A percentile compares a stretch with the other conserved stretches of the same genome.
phyloP scores from a whole-genome alignment of 2,329 filamentous ascomycete species.

The Trichoderma lentiforme region DNA sequence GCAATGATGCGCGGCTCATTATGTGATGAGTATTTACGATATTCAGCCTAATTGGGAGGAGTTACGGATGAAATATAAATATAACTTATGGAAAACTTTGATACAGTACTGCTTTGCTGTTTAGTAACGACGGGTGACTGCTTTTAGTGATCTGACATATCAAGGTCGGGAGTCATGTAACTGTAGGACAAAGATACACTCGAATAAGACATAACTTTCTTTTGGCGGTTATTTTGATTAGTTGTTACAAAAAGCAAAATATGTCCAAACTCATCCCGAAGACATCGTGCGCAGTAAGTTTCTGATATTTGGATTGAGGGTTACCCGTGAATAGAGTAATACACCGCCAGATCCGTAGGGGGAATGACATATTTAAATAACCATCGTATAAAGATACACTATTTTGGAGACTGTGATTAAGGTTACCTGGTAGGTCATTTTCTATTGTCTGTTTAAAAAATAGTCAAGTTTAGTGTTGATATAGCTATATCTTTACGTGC shows the following conservation, averaged over 20 bases:
- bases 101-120: neutral
- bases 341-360: neutral
- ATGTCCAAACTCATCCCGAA: neutral
- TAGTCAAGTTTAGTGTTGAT: neutral
- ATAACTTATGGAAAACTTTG: neutral
- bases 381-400: neutral
- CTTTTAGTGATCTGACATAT: neutral
- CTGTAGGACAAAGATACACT: neutral
- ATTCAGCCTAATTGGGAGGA: rapidly evolving
- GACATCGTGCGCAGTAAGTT: rapidly evolving
- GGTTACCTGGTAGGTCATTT: neutral
- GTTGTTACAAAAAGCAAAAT: neutral
- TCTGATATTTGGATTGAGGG: neutral
- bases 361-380: neutral
- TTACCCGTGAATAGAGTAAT: neutral
- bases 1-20: too few relatives aligned
- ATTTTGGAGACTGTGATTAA: neutral
- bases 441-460: too few relatives aligned
- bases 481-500: neutral
- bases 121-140: neutral
- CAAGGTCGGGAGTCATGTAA: too few relatives aligned
- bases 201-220: neutral
- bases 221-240: neutral
- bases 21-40: rapidly evolving
- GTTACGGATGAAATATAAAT: neutral